Conservation (phyloP, 495 filamentous ascomycete genomes). For the Staphylotrichum tortipilum region DNA sequence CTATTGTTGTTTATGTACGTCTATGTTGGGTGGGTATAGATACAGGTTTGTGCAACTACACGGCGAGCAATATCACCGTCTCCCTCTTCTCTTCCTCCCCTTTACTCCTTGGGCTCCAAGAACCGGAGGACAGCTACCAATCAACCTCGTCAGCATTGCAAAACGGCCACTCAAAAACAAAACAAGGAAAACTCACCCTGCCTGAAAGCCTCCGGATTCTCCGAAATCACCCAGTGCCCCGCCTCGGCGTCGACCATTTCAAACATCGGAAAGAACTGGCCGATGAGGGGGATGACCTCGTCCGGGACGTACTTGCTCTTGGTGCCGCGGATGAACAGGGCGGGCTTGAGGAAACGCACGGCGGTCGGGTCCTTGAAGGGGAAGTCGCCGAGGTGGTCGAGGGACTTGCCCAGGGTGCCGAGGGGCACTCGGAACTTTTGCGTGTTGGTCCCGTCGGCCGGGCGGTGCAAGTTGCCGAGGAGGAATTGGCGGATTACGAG, state of each 20-base stretch:
- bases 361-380: conserved; percentile 60
- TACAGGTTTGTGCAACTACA: not conserved
- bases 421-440: conserved; percentile 43
- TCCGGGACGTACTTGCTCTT: conserved; percentile 79
- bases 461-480: conserved; percentile 72
- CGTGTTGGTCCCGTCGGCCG: conserved; percentile 4
- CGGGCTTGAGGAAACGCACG: conserved; percentile 61
- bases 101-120: conserved; percentile 48
- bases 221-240: conserved; percentile 91
- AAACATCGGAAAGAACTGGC: conserved; percentile 82
- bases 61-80: not conserved
- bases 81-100: not conserved
- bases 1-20: too few species aligned
- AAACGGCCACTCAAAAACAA: not conserved
- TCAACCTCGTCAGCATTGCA: not conserved
- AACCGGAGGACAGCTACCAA: conserved; percentile 52
- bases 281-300: conserved; percentile 78
- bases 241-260: conserved; percentile 71
- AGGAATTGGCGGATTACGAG: conserved; percentile 82
- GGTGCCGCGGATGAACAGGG: conserved; percentile 77
- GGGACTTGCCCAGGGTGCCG: conserved; percentile 23
- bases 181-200: conserved; percentile 56
- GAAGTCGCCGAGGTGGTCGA: conserved; percentile 69
- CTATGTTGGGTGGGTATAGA: too few species aligned
- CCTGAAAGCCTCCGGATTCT: conserved; percentile 81